These are phyloP conservation scores for Sporothrix globosa DNA, from an alignment of 2,329 filamentous ascomycete genomes.

Conservation along the genomic window DNA sequence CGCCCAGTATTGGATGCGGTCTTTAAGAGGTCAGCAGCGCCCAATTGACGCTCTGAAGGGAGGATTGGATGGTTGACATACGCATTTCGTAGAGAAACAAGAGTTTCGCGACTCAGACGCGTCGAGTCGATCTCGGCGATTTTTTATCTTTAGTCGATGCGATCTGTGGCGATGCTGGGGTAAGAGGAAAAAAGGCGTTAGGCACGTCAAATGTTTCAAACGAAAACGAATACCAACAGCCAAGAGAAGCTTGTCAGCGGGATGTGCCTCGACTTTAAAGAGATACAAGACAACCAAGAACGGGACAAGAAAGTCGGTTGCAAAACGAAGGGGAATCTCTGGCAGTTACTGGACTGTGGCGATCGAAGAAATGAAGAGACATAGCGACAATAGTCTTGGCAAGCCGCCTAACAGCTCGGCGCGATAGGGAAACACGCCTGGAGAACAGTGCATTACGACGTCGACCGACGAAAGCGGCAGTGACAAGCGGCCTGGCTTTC, in stretches of 20 bases:
- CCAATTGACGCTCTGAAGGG: neutral
- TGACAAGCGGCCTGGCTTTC: neutral
- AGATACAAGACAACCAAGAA: conserved; percentile 17
- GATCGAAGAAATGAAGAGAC: conserved; percentile 9
- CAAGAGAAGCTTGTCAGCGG: conserved; percentile 29
- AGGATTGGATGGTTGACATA: neutral
- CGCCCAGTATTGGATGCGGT: conserved; percentile 42
- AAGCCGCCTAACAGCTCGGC: conserved; percentile 17
- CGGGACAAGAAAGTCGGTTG: conserved; percentile 7
- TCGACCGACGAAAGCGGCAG: conserved; percentile 14
- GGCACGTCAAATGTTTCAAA: neutral
- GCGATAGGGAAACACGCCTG: neutral
- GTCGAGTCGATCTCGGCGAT: conserved; percentile 25
- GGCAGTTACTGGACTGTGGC: neutral
- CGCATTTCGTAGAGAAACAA: conserved; percentile 18
- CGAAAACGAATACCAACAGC: conserved; percentile 1
- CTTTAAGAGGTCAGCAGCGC: conserved; percentile 30
- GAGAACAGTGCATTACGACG: no score
- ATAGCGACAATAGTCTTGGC: neutral
- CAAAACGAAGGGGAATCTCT: neutral
- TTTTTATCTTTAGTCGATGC: neutral
- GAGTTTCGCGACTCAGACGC: conserved; percentile 25
- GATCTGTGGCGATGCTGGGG: neutral
- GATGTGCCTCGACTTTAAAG: conserved; percentile 22
- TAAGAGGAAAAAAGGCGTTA: neutral